Percentiles rank a stretch among this genome's conserved stretches.
Conservation (phyloP, 164 flowering plant genomes). For the Umbilicus rupestris region DNA sequence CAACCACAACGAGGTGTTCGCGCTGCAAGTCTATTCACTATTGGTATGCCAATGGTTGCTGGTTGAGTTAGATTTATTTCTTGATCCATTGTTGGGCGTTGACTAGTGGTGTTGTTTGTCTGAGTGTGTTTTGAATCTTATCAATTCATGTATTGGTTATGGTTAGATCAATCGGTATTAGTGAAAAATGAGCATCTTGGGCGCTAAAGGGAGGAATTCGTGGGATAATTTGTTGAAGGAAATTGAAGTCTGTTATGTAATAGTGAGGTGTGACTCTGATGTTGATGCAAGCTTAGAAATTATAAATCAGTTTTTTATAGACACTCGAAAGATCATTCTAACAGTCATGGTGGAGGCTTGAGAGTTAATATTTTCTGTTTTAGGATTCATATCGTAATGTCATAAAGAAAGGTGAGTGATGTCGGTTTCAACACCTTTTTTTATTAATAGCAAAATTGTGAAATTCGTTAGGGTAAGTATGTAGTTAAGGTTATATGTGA, state of each 20-base stretch:
- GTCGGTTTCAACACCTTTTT: neutral
- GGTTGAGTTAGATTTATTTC: neutral
- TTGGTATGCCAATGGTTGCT: conserved; percentile 33
- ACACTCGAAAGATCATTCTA: neutral
- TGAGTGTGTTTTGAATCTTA: neutral
- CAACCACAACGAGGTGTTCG: conserved; percentile 65
- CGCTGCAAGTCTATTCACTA: conserved; percentile 63
- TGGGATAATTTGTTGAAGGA: neutral
- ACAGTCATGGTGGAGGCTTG: neutral
- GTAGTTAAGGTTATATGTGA: neutral
- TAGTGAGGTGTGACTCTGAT: too few relatives aligned
- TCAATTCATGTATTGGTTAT: neutral
- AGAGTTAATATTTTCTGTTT: neutral
- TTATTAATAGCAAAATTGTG: neutral
- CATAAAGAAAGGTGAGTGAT: neutral
- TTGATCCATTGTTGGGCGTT: neutral
- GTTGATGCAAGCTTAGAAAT: neutral
- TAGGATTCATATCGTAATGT: neutral
- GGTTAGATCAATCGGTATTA: neutral
- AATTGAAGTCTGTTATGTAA: too few relatives aligned
- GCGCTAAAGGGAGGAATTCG: neutral
- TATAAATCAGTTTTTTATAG: neutral
- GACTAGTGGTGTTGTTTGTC: neutral
- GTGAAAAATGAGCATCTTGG: neutral
- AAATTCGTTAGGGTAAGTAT: neutral